Base-by-base conservation (phyloP, 2,329 filamentous ascomycete species). In the Bipolaris cookei region DNA sequence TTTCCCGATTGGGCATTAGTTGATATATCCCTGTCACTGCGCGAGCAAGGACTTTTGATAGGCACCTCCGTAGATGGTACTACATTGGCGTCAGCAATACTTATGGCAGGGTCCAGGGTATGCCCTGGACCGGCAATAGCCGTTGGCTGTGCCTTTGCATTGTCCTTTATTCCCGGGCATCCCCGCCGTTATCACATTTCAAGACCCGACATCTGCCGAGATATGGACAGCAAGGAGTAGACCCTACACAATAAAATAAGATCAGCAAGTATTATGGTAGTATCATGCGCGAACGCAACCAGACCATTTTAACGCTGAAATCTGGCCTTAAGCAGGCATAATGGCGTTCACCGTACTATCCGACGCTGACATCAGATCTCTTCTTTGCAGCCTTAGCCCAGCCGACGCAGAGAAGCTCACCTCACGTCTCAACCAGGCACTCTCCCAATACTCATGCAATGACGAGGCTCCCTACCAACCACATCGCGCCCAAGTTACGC, bases 401-500 rank as follows among this genome's bases (percentile, higher is more conserved):
- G 3, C 34, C 2, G 52, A 64, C 6, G 51, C 59, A 4, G 30
- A 53, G 1, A 37, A 48, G 2, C 34, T 58, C 2, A 39, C 32
- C 25, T 59, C 6, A 54, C 62, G 20, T 10, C 54, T 57, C 23
- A 54, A 49, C 5, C 30, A 62, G 34, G 60, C 77, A 71, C 57
- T 77, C 68, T 16, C 67, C 14, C 67, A 76, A 28, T 64, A 72
- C 39, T 63, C 58, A 16, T 60, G 59, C 6, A 54, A 66, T 18
- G 54, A 56, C 18, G 58, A 72, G 6, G 58, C 72, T 13, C 69
- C 70, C 42, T 77, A 81, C 51, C 80, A 82, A 57, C 79, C 79
- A 1, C 71, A 80, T 6, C 76, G 80, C 45, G 75, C 73, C 30
- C 64, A 71, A 10, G 77, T 81, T 49, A 67, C 66, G 30, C 81